Evolutionary conservation across 1,284 basidiomycete species (phyloP).

Genomic region (Sanghuangporus baumii): DNA sequence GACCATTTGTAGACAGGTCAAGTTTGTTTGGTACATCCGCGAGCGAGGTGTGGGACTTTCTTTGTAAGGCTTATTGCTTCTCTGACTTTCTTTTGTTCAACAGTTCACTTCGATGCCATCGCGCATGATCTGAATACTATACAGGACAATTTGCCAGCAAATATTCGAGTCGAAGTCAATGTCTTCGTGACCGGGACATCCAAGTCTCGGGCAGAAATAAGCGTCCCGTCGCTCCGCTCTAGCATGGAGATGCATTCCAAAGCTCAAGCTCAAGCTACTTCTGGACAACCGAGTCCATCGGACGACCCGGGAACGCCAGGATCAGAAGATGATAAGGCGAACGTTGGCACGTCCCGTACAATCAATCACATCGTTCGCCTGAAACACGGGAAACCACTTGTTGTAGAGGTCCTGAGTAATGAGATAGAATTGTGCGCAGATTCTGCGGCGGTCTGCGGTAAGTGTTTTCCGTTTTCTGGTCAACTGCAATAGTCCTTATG

Average conservation of each 20-base stretch:
- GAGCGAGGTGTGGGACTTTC: conserved; percentile 23
- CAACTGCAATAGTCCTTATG: not conserved
- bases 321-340: not conserved
- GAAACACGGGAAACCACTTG: not conserved
- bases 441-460: conserved; percentile 6
- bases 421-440: not conserved
- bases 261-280: not conserved
- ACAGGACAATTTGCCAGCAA: not conserved
- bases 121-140: conserved; percentile 22
- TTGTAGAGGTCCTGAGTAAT: not conserved
- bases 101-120: conserved; percentile 31
- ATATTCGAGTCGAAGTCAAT: not conserved
- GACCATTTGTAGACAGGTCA: conserved; percentile 25
- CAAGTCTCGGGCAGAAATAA: not conserved
- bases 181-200: conserved; percentile 9
- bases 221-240: not conserved
- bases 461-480: not conserved
- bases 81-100: not conserved
- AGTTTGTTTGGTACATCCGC: conserved; percentile 33
- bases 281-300: not conserved
- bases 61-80: not conserved
- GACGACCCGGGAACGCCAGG: not conserved
- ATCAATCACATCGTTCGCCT: not conserved
- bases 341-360: not conserved
- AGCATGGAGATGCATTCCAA: not conserved